Evolutionary conservation across 192 early-diverging fungal species (phyloP).

Genomic region (Dispira simplex): DNA sequence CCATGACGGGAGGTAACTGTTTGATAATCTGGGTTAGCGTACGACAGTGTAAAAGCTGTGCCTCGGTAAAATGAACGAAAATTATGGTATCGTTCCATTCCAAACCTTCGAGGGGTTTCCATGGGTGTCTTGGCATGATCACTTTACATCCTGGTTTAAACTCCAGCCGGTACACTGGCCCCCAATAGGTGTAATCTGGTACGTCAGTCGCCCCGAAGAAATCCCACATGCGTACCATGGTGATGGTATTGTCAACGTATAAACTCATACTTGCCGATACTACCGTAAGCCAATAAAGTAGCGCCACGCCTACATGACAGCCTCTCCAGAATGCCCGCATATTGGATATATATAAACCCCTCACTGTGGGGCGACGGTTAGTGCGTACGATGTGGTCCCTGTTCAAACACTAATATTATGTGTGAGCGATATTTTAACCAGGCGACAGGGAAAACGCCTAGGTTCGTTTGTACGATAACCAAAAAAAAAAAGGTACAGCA

Average conservation of each 20-base stretch:
- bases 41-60: neutral
- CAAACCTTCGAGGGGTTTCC: neutral
- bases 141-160: neutral
- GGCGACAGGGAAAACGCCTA: neutral
- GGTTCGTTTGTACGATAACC: too few species aligned
- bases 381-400: too few species aligned
- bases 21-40: slow-evolving; percentile 2
- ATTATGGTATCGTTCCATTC: neutral
- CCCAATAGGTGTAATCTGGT: neutral
- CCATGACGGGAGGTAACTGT: neutral
- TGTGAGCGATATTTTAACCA: too few species aligned
- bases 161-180: neutral
- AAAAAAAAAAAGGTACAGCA: too few species aligned
- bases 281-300: neutral
- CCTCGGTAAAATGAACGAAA: slow-evolving; percentile 5
- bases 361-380: too few species aligned
- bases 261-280: neutral
- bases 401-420: too few species aligned
- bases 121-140: neutral
- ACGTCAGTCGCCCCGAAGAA: slow-evolving; percentile 1
- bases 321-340: too few species aligned
- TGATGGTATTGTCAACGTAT: neutral
- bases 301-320: too few species aligned
- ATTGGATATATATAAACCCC: too few species aligned
- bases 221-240: neutral